A percentile compares a stretch with the other conserved stretches of the same genome.
Evolutionary conservation across 2,329 filamentous ascomycete species (phyloP).

Genomic region (Chaetomiaceae sp.): DNA sequence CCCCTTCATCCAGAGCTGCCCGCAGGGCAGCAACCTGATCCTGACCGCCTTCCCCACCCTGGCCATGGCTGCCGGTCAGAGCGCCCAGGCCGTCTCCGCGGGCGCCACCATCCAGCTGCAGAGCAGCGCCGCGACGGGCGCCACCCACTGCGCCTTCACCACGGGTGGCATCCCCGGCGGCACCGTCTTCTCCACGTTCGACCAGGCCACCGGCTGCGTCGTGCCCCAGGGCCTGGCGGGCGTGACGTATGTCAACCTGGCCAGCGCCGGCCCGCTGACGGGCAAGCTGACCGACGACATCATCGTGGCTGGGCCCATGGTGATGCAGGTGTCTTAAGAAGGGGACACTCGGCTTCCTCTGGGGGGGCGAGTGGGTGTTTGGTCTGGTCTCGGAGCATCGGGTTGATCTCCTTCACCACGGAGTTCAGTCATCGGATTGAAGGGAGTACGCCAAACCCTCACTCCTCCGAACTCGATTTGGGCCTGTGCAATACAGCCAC

Average conservation of each 20-base stretch:
- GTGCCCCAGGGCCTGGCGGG: constrained; percentile 58
- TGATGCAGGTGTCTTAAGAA: constrained; percentile 47
- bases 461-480: not conserved
- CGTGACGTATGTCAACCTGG: constrained; percentile 61
- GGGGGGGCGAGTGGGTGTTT: not conserved
- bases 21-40: constrained; percentile 56
- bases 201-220: constrained; percentile 47
- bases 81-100: constrained; percentile 34
- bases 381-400: not conserved
- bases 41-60: constrained; percentile 58
- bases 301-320: constrained; percentile 59
- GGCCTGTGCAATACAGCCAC: too few relatives aligned
- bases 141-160: constrained; percentile 61
- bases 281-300: constrained; percentile 55
- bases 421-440: not conserved
- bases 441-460: not conserved
- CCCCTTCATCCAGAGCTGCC: constrained; percentile 66
- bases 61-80: constrained; percentile 42
- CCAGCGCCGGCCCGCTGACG: constrained; percentile 44
- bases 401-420: not conserved
- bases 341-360: not conserved
- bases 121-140: constrained; percentile 43
- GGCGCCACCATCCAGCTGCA: constrained; percentile 43
- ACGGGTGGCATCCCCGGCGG: constrained; percentile 53
- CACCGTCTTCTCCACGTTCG: constrained; percentile 54